Evolutionary conservation across 148 eudicot species (phyloP).

Genomic region (Cornus florida): DNA sequence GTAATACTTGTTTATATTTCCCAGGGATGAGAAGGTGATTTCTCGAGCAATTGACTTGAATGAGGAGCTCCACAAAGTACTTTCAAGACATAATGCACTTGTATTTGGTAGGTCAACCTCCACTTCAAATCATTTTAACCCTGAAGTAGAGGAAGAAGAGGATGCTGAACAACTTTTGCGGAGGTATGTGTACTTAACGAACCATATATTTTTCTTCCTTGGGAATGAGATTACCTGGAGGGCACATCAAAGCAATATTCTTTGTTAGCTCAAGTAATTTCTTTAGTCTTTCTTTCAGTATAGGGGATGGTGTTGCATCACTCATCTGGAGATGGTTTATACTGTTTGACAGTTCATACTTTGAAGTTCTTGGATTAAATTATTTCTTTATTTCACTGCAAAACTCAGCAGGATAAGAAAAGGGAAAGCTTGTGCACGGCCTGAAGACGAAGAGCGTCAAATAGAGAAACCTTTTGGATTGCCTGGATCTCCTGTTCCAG

Average conservation of each 20-base stretch:
- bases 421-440: constrained; percentile 80
- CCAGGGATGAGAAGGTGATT: constrained; percentile 75
- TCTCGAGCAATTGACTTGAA: constrained; percentile 83
- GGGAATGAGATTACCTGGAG: neutral
- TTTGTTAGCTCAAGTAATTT: neutral
- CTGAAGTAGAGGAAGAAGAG: constrained; percentile 64
- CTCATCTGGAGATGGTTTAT: neutral
- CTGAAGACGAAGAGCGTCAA: constrained; percentile 58
- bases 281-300: constrained; percentile 1
- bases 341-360: neutral
- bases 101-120: constrained; percentile 46
- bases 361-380: constrained; percentile 4
- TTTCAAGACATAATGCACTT: constrained; percentile 72
- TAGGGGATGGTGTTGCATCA: neutral
- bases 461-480: constrained; percentile 44
- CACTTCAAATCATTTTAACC: constrained; percentile 36
- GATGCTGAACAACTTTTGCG: constrained; percentile 84
- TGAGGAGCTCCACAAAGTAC: constrained; percentile 68
- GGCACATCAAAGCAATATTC: neutral
- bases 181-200: constrained; percentile 41
- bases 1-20: neutral
- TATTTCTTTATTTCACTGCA: neutral
- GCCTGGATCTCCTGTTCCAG: constrained; percentile 38
- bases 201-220: neutral
- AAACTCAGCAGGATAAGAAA: constrained; percentile 62